Conservation (phyloP, 106 monocot species). For the Gastrodia elata region DNA sequence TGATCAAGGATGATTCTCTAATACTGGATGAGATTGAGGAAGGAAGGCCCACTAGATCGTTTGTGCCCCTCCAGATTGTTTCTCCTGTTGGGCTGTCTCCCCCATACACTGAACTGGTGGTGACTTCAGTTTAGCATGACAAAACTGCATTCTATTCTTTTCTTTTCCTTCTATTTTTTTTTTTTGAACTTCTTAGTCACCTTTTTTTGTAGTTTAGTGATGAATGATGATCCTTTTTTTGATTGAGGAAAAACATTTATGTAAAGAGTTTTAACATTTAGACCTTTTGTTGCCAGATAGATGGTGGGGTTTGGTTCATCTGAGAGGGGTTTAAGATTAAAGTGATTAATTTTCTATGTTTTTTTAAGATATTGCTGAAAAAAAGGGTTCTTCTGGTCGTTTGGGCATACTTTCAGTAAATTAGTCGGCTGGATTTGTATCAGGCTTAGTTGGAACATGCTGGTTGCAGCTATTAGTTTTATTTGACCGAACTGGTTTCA, state of each 20-base stretch:
- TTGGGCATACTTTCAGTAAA: too few relatives aligned
- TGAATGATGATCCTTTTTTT: slow-evolving; percentile 3
- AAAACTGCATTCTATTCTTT: not conserved
- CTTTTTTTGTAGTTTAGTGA: slow-evolving; percentile 4
- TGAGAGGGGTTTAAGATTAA: too few relatives aligned
- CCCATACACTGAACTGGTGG: slow-evolving; percentile 21
- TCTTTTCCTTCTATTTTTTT: not conserved
- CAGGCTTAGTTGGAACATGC: too few relatives aligned
- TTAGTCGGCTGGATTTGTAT: too few relatives aligned
- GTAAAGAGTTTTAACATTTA: slow-evolving; percentile 4
- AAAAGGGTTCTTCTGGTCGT: too few relatives aligned
- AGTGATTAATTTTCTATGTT: too few relatives aligned
- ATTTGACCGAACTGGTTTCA: too few relatives aligned
- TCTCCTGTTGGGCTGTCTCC: slow-evolving; percentile 27
- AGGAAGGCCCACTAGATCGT: slow-evolving; percentile 3
- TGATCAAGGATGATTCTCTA: slow-evolving; percentile 42
- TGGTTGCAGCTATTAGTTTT: too few relatives aligned
- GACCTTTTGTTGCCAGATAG: too few relatives aligned
- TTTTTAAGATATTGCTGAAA: too few relatives aligned
- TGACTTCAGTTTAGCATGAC: slow-evolving; percentile 22
- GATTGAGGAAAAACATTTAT: slow-evolving; percentile 1
- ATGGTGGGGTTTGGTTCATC: too few relatives aligned
- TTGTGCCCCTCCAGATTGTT: slow-evolving; percentile 18
- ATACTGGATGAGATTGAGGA: slow-evolving; percentile 18
- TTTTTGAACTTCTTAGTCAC: not conserved